Base-by-base conservation (phyloP, 768 basidiomycete genomes). In the Leccinum ochraceum region DNA sequence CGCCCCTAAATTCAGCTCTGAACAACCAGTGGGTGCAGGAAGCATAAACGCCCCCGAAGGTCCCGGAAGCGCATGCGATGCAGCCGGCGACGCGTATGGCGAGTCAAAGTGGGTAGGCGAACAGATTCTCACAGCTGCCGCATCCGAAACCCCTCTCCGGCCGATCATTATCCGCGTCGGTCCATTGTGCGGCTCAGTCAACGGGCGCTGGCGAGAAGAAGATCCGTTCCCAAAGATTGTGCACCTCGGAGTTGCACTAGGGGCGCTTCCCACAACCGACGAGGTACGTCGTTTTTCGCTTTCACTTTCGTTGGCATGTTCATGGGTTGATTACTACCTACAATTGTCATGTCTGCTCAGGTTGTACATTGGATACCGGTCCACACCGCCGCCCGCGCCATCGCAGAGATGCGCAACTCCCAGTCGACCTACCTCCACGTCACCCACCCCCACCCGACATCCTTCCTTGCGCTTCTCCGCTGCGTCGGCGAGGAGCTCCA, bases 171-270 rank as follows among this genome's bases (percentile, higher is more conserved):
- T 79, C 39, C 77, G 80, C 52, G 65, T 77, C 0, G 79, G 80
- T 5, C 77, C 77, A 56, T 64, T 81, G 0, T 67, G 69, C 13
- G 76, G 79, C 7, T 71, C 69, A 16, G 39, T 46, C 1, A 76
- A 74, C 55, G 80, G 80, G 1, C 68, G 67, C 28, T 79, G 79
- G 80, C 76, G 79, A 32, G 65, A 69, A 34, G 59, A 65, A 22
- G 75, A 79, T 42, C 77, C 72, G 69, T 60, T 78, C n/a, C 79
- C 78, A 6, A 60, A 65, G 28, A 63, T 79, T 36, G 70, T 79
- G 5, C 64, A 63, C 51, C 63, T 65, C 24, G 52, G 67, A 11
- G 50, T 53, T 9, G 7, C 65, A 17, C 36, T 74, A 17, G 61
- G 63, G 14, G 61, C 59, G 7, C 56, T 74, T 44, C 69, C 72